These are phyloP conservation scores for Sporobolus alterniflorus DNA, from an alignment of 202 grass and related monocot genomes.

Conservation along the genomic window DNA sequence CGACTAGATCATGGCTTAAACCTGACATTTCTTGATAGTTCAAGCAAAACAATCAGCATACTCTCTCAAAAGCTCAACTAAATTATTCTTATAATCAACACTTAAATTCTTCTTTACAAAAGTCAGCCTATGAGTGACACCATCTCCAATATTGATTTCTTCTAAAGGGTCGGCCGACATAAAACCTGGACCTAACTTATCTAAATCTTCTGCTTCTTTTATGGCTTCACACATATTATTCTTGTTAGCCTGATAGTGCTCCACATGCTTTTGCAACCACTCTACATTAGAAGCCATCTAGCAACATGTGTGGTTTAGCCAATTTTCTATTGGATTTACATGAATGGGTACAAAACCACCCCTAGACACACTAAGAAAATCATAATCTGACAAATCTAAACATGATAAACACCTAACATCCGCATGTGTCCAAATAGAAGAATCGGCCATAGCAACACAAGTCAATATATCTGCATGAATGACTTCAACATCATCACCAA, in stretches of 20 bases:
- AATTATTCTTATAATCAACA: neutral
- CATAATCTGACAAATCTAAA: neutral
- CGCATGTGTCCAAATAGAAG: neutral
- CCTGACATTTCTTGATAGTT: no score
- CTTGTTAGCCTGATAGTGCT: neutral
- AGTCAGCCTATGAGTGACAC: neutral
- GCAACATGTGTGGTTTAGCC: neutral
- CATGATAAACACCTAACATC: neutral
- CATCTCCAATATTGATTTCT: neutral
- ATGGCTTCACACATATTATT: neutral
- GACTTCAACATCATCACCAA: neutral
- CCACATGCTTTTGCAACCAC: neutral
- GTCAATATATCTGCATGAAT: neutral
- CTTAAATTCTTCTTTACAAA: neutral
- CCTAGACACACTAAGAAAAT: neutral
- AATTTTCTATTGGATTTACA: neutral
- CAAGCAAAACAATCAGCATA: neutral
- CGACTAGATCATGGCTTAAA: no score
- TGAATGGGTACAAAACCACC: neutral
- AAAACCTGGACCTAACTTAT: neutral
- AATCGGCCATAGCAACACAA: neutral
- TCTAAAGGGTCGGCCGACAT: neutral
- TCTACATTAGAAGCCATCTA: no score
- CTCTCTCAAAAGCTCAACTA: neutral
- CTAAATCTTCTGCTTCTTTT: no score